Base-by-base conservation (phyloP, 176 grass and related monocot species). In the Hordeum vulgare region DNA sequence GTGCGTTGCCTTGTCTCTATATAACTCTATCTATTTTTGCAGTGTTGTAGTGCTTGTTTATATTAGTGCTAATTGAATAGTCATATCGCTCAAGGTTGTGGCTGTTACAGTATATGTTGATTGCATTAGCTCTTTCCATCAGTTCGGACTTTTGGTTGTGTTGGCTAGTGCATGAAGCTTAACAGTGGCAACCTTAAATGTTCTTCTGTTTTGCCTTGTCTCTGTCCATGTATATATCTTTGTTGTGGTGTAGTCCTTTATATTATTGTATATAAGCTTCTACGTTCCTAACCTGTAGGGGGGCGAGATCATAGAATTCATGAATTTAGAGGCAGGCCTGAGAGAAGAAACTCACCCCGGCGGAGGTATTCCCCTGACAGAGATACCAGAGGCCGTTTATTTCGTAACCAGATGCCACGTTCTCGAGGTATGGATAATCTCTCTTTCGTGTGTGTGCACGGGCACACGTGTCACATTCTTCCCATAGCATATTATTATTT, bases 271-370 rank as follows among this genome's bases (percentile, higher is more conserved):
- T 79, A 44, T 65, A 79, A 79, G 70, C 41, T 47, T 7, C 25
- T 73, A 15, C 6, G 3, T 21, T 65, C 9, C 60, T 81, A 34
- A 74, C 69, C 18, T 86, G 27, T 53, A 97, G 94, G 94, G 67
- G 76, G 91, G 51, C 84, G 81, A 18, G 94, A 97, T 34, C 47
- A 85, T 85, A 90, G 89, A 87, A 82, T 66, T 85, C 63, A 76
- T 59, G 91, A 97, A 40, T 80, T 97, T 59, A 94, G 94, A 78
- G 86, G 76, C 69, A 94, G 81, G 74, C 85, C 86, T 88, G 89
- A 91, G 64, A 94, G 94, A 89, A 97, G 88, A 84, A 70, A 76
- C 81, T 93, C 94, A 79, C 89, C 94, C 21, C 80, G 57, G 86
- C 75, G 88, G 65, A 90, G 89, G 87, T 80, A 78, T 71, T 94